A percentile compares a stretch with the other conserved stretches of the same genome.
Conservation (phyloP, 306 rosid species). For the Trifolium subterraneum region DNA sequence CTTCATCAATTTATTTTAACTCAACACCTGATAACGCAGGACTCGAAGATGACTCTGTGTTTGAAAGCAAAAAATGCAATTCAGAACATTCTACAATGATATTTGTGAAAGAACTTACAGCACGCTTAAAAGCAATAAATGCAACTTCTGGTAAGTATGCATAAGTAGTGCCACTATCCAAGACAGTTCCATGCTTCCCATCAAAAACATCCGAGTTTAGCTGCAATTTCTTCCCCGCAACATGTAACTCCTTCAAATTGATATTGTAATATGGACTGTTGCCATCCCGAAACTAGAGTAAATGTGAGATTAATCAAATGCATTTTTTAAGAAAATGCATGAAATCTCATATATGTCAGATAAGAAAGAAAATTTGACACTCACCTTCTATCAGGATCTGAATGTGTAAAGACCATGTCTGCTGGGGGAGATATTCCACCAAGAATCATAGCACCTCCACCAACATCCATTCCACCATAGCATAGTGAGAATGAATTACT, state of each 20-base stretch:
- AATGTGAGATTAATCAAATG: slow-evolving; percentile 87
- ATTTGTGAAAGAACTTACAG: slow-evolving; percentile 65
- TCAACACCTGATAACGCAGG: neutral
- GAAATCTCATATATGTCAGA: slow-evolving; percentile 44
- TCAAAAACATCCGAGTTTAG: slow-evolving; percentile 75
- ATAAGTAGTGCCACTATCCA: slow-evolving; percentile 98
- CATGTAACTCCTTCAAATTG: slow-evolving; percentile 87
- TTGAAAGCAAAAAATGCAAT: neutral
- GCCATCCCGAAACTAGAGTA: slow-evolving; percentile 99
- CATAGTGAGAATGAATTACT: slow-evolving; percentile 91
- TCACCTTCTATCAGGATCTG: slow-evolving; percentile 86
- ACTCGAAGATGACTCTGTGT: slow-evolving; percentile 7
- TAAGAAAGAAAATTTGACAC: slow-evolving; percentile 41
- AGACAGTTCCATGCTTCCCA: slow-evolving; percentile 79
- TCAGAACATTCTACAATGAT: neutral
- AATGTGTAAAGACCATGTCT: slow-evolving; percentile 74
- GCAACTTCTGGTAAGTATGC: slow-evolving; percentile 85
- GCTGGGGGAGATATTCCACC: slow-evolving; percentile 80
- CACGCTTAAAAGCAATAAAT: slow-evolving; percentile 75
- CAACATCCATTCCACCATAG: slow-evolving; percentile 98
- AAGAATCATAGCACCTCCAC: slow-evolving; percentile 98
- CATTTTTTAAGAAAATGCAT: slow-evolving; percentile 63
- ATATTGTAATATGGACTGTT: slow-evolving; percentile 98
- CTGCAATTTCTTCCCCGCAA: slow-evolving; percentile 79
- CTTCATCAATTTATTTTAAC: slow-evolving; percentile 22